A percentile compares a stretch with the other conserved stretches of the same genome.
Evolutionary conservation across 1,284 basidiomycete species (phyloP).

Genomic region (Cryptococcus sp.): DNA sequence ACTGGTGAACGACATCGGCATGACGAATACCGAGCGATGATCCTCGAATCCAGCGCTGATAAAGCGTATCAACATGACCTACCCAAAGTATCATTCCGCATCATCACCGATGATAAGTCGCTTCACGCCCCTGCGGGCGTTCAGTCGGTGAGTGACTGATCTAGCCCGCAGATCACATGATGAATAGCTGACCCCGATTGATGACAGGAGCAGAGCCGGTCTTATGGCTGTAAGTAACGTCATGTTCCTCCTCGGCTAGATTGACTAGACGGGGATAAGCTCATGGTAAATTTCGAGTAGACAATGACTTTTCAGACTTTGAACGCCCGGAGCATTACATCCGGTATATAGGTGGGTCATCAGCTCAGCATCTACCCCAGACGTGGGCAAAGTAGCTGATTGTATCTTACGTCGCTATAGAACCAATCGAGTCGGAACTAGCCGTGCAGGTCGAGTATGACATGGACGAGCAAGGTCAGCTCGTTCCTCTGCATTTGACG

Average conservation of each 20-base stretch:
- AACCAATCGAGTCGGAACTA: slow-evolving; percentile 90
- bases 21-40: slow-evolving; percentile 20
- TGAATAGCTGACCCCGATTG: slow-evolving; percentile 12
- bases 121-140: slow-evolving; percentile 40
- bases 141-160: slow-evolving; percentile 36
- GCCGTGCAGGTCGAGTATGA: slow-evolving; percentile 96
- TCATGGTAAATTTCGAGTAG: slow-evolving; percentile 51
- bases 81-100: slow-evolving; percentile 48
- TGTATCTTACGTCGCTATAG: slow-evolving; percentile 53
- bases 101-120: slow-evolving; percentile 45
- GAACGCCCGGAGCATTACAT: slow-evolving; percentile 81
- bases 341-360: slow-evolving; percentile 73
- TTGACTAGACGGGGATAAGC: not conserved
- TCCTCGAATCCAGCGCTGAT: slow-evolving; percentile 34
- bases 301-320: slow-evolving; percentile 78
- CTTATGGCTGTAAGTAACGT: slow-evolving; percentile 47
- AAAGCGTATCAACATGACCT: slow-evolving; percentile 39
- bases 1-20: not conserved
- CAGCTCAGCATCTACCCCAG: not conserved
- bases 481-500: too few species aligned
- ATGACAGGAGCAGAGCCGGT: slow-evolving; percentile 40
- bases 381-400: not conserved
- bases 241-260: not conserved
- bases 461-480: slow-evolving; percentile 95
- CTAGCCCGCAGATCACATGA: not conserved